These are phyloP conservation scores for Lipomyces oligophaga DNA, from an alignment of 805 yeast genomes.

Conservation along the genomic window DNA sequence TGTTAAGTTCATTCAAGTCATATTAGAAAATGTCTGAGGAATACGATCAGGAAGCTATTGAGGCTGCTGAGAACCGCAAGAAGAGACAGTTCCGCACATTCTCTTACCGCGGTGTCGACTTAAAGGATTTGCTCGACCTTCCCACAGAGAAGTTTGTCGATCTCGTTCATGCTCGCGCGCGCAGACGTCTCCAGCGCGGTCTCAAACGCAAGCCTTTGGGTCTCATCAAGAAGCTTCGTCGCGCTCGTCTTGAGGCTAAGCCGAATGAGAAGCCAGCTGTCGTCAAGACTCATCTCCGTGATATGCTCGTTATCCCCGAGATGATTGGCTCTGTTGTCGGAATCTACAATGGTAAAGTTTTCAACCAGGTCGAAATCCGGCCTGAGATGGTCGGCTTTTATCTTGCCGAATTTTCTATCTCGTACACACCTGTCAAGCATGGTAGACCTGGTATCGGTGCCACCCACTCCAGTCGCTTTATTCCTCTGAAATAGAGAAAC, in stretches of 20 bases:
- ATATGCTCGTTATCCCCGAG: slow-evolving; percentile 98
- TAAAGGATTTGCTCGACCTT: slow-evolving; percentile 87
- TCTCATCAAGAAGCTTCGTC: slow-evolving; percentile 95
- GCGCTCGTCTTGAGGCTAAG: slow-evolving; percentile 82
- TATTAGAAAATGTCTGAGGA: slow-evolving; percentile 30
- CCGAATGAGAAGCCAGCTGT: slow-evolving; percentile 94
- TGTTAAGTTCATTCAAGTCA: too few species aligned
- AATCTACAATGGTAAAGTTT: slow-evolving; percentile 98
- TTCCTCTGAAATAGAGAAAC: slow-evolving; percentile 32
- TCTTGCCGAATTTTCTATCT: slow-evolving; percentile 99
- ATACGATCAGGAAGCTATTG: slow-evolving; percentile 28
- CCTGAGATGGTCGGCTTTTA: slow-evolving; percentile 99
- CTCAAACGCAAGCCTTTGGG: slow-evolving; percentile 91
- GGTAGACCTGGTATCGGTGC: slow-evolving; percentile 86
- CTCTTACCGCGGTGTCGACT: slow-evolving; percentile 98
- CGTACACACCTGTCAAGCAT: slow-evolving; percentile 99
- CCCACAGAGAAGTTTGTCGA: slow-evolving; percentile 95
- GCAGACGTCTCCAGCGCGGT: slow-evolving; percentile 99
- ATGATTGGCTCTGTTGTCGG: slow-evolving; percentile 99
- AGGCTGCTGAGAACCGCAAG: slow-evolving; percentile 37
- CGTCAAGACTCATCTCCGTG: slow-evolving; percentile 99
- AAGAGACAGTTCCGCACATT: slow-evolving; percentile 93
- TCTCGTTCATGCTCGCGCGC: slow-evolving; percentile 96
- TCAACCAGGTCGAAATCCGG: slow-evolving; percentile 97
- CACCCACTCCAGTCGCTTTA: slow-evolving; percentile 45